These are phyloP conservation scores for Gossypium stocksii DNA, from an alignment of 345 rosid species.

Conservation along the genomic window DNA sequence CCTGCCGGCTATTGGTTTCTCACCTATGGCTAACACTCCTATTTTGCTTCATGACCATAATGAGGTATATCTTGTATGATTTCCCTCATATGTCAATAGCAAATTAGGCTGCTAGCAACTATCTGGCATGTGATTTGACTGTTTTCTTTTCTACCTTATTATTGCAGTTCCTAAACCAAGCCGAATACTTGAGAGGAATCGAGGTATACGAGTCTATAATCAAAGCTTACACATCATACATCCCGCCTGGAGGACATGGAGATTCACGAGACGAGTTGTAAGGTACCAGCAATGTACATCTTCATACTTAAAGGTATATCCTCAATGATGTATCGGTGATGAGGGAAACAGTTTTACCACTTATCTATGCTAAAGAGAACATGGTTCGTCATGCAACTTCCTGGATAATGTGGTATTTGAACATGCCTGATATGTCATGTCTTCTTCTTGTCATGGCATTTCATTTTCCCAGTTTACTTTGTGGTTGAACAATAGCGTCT, in stretches of 20 bases:
- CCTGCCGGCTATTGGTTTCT: conserved; percentile 80
- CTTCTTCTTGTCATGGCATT: not conserved
- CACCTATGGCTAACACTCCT: conserved; percentile 91
- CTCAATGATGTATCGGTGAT: not conserved
- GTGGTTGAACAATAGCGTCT: not conserved
- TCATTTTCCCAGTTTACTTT: not conserved
- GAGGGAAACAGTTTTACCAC: not conserved
- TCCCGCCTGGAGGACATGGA: conserved; percentile 22
- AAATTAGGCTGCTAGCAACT: not conserved
- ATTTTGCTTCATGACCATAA: conserved; percentile 85
- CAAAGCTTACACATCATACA: conserved; percentile 54
- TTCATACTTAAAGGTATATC: no score
- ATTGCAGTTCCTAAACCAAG: conserved; percentile 69
- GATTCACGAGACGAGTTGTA: conserved; percentile 63
- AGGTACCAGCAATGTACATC: conserved; percentile 11
- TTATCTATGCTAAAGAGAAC: not conserved
- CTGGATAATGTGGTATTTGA: not conserved
- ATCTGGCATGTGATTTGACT: conserved; percentile 10
- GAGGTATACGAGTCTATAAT: conserved; percentile 67
- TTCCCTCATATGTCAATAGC: not conserved
- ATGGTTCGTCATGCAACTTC: not conserved
- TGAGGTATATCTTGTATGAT: conserved; percentile 44
- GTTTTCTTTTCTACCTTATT: conserved; percentile 17
- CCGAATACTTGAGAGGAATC: conserved; percentile 82
- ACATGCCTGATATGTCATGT: not conserved